Base-by-base conservation (phyloP, 257 asterid species). In the Lavandula angustifolia region DNA sequence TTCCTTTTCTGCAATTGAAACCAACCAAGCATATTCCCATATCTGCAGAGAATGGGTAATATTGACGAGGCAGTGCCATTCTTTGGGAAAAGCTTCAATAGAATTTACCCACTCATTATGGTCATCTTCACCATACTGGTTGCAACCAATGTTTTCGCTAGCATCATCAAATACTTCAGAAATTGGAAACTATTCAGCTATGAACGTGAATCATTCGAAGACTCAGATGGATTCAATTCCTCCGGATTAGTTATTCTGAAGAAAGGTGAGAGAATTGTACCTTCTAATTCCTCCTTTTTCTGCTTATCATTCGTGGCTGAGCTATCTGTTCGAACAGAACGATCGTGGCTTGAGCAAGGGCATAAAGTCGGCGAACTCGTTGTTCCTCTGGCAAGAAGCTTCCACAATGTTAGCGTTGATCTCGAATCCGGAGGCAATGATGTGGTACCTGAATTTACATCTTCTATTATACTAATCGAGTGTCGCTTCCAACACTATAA, bases 41-140 rank as follows among this genome's bases (percentile, higher is more conserved):
- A 35, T 64, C 57, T 77, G 81, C 92, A 88, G 90, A 86, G 86
- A 67, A 88, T 88, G 96, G 95, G 96, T 69, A 88, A 88, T 82
- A 86, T 88, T 63, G 96, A 88, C 27, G 87, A 80, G 46, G 95
- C 89, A 53, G 95, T 86, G 57, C 96, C 96, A 42, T 88, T 88
- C 82, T 88, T 88, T 63, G 96, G 95, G 54, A 84, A 78, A 62
- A 85, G 85, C 37, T 88, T 88, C 80, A 88, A 88, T 67, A 88
- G 77, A 76, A 81, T 88, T 11, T 88, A 84, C 78, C 95, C 95
- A 38, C 86, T 88, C 62, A 84, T 79, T 64, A 85, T 88, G 96
- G 96, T 85, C 35, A 59, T 88, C 54, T 88, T 85, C 52, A 85
- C 94, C 61, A 63, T 85, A 67, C 68, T 85, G 64, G 68, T 88